phyloP scores from a whole-genome alignment of 139 green algal species.

The Bryopsis sp. region DNA sequence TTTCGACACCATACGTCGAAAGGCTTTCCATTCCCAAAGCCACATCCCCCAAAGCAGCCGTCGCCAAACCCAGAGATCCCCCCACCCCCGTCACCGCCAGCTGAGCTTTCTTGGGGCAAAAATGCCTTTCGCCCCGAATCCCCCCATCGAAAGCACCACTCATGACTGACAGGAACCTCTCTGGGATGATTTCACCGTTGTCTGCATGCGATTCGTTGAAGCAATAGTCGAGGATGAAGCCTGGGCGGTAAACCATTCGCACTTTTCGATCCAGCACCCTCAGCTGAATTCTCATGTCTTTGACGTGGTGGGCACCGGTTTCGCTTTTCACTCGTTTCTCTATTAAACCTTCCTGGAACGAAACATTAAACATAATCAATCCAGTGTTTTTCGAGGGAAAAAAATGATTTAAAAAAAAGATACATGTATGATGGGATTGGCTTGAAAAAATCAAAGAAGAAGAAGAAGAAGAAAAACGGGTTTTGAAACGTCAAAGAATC shows the following conservation, averaged over 20 bases:
- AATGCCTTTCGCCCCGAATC: slow-evolving; percentile 3
- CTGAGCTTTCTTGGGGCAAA: neutral
- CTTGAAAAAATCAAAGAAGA: too few relatives aligned
- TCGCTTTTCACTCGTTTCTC: neutral
- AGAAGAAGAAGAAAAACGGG: too few relatives aligned
- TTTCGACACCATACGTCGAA: neutral
- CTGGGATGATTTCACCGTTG: neutral
- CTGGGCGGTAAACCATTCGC: neutral
- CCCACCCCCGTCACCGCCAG: neutral
- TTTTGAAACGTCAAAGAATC: too few relatives aligned
- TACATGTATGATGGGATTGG: too few relatives aligned
- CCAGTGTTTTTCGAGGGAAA: too few relatives aligned
- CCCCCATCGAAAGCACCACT: neutral
- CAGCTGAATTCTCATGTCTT: neutral
- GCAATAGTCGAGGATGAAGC: neutral
- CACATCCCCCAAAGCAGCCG: neutral
- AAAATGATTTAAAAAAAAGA: too few relatives aligned
- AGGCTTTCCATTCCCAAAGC: neutral
- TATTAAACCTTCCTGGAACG: neutral
- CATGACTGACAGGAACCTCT: neutral
- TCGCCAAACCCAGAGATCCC: neutral
- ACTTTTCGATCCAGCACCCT: neutral
- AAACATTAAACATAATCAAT: neutral
- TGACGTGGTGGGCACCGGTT: neutral
- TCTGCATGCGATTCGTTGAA: neutral